Evolutionary conservation across 441 rosid genomes (phyloP), one percentile per base, ranked within the genome.

Genomic region (Biscutella auriculata): DNA sequence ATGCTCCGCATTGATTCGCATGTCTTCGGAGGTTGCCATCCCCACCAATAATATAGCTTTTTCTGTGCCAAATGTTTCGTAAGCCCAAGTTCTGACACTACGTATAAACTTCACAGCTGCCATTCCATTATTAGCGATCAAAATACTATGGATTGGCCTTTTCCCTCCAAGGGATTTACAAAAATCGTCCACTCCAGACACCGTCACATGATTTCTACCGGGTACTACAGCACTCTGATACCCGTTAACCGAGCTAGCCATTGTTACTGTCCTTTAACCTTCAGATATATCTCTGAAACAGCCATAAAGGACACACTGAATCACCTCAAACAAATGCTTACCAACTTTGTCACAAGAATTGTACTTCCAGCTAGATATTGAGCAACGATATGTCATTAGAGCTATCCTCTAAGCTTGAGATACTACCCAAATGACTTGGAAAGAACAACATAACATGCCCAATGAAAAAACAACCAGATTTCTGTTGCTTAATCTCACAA

Each of bases 11-110:
- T 90, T 95, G 82, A 95, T 95, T 75, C 95, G 82, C 99, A 95
- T 95, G 81, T 95, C 99, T 71, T 95, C 99, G 21, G 99, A 97
- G 28, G 99, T 95, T 11, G 99, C 99, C 97, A 95, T 95, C 55
- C 97, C 97, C 12, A 83, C 99, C 95, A 95, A 71, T 59, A 90
- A 65, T 62, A 95, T 84, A 33, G 99, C 97, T 73, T 83, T 94
- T 67, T 94, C 99, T 0, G 95, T 74, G 63, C 99, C 99, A 69
- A 90, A 94, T 29, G 97, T 90, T 77, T 90, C 99, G 50, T 90
- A 94, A 45, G 99, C 96, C 99, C 99, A 94, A 12, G 95, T 82
- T 68, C 99, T 79, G 67, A 90, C 63, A 61, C 99, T 90, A 15
- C 99, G 92, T 12, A 94, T 94, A 67, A 94, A 94, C 80, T 94